Base-by-base conservation (phyloP, 2,329 filamentous ascomycete genomes). In the Aspergillus sergii region DNA sequence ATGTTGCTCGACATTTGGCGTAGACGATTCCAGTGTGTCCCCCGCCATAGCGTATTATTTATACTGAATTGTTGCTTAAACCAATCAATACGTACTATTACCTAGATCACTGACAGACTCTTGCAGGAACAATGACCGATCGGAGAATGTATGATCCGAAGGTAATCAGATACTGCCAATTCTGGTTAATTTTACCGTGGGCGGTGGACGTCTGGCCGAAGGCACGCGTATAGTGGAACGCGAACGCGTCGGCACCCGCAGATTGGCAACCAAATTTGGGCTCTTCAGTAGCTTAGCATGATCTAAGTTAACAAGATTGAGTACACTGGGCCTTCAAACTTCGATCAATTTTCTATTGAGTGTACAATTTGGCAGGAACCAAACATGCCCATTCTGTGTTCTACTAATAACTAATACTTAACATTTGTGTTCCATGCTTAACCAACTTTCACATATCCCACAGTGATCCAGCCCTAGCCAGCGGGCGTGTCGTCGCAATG, bases 401-500 rank as follows among this genome's bases (percentile, higher is more conserved):
- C 39, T 46, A 61, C 53, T 65, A 58, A 58, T 55, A 58, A n/a
- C 39, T 43, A 50, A 45, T 54, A 28, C 26, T 55, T 28, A 59
- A 26, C 23, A 36, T 57, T 58, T 58, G 48, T 60, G 56, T 69
- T 73, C 65, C 61, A 75, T 77, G 72, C 66, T 70, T 59, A 58
- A 64, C 53, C 58, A 57, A 59, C 54, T 36, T 54, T 60, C 61
- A 62, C 34, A 59, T 68, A 60, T 61, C 50, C 65, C 62, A 61
- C 60, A 68, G 63, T 64, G 68, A 70, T 64, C 63, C 60, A 71
- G 64, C 60, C 69, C 71, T 66, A 64, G 68, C 64, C 62, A 55
- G 67, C 46, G 69, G 72, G 71, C 68, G 63, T 66, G 67, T 65
- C 64, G 65, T 66, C 72, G 71, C 68, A 70, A 84, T 84, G 82